Conservation (phyloP, 495 filamentous ascomycete species). For the Penicillium crystallinum region DNA sequence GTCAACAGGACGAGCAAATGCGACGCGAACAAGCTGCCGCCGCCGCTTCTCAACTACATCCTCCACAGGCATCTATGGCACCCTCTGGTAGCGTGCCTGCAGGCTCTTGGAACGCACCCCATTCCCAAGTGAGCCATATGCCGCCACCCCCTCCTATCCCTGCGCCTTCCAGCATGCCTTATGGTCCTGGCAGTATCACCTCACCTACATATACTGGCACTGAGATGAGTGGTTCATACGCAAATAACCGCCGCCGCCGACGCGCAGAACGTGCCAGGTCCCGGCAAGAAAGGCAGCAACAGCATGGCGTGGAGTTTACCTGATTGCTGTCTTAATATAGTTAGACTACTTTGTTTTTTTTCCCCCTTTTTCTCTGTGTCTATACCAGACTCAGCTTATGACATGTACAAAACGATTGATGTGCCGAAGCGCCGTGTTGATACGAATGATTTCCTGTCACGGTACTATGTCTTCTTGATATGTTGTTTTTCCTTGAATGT, state of each 20-base stretch:
- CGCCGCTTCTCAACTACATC: conserved; percentile 11
- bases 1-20: conserved; percentile 47
- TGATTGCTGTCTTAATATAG: conserved; percentile 13
- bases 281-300: conserved; percentile 42
- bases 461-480: conserved; percentile 7
- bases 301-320: conserved; percentile 43
- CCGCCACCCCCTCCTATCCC: conserved; percentile 33
- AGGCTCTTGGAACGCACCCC: conserved; percentile 24
- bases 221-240: conserved; percentile 50
- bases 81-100: conserved; percentile 27
- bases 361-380: not conserved
- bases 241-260: conserved; percentile 47
- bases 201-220: conserved; percentile 47
- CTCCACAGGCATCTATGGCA: conserved; percentile 17
- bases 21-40: conserved; percentile 39
- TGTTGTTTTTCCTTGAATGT: not conserved
- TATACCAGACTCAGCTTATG: not conserved
- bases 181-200: conserved; percentile 41
- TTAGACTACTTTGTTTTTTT: not conserved
- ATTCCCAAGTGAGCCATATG: conserved; percentile 29
- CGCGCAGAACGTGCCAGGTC: conserved; percentile 48
- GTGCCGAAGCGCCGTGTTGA: conserved; percentile 4
- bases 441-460: conserved; percentile 4
- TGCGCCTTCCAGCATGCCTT: conserved; percentile 35
- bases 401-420: conserved; percentile 11